A percentile compares a stretch with the other conserved stretches of the same genome.
Conservation (phyloP, 306 rosid genomes). For the Ochetophila trinervis region DNA sequence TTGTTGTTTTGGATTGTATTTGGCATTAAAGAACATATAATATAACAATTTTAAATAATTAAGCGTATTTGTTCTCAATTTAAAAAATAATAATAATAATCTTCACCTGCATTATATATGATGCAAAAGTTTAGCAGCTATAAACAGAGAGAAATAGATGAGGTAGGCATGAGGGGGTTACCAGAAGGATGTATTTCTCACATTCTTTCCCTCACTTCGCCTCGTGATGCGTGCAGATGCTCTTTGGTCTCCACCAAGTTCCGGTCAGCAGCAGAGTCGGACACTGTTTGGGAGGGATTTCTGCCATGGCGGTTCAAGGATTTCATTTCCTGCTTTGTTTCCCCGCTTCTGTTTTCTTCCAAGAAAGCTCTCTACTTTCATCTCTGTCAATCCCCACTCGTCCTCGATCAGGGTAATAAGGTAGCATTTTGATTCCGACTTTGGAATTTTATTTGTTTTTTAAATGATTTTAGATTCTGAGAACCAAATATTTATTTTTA, state of each 20-base stretch:
- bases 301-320: neutral
- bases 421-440: neutral
- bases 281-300: slow-evolving; percentile 10
- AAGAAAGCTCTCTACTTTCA: slow-evolving; percentile 18
- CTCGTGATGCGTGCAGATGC: slow-evolving; percentile 12
- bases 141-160: too few relatives aligned
- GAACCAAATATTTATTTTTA: too few relatives aligned
- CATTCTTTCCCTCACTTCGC: slow-evolving; percentile 6
- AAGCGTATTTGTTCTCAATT: too few relatives aligned
- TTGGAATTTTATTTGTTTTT: neutral
- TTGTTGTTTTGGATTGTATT: too few relatives aligned
- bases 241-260: neutral
- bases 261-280: slow-evolving; percentile 7
- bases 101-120: too few relatives aligned
- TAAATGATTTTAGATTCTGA: neutral
- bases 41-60: too few relatives aligned
- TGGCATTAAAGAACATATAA: too few relatives aligned
- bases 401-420: neutral
- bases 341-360: neutral
- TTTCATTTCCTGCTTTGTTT: neutral
- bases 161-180: neutral
- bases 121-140: too few relatives aligned
- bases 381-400: neutral
- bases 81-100: too few relatives aligned
- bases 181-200: slow-evolving; percentile 8